Evolutionary conservation across 2,329 filamentous ascomycete genomes (phyloP), one percentile per base, ranked within the genome.

Genomic region (Penicillium sp.): DNA sequence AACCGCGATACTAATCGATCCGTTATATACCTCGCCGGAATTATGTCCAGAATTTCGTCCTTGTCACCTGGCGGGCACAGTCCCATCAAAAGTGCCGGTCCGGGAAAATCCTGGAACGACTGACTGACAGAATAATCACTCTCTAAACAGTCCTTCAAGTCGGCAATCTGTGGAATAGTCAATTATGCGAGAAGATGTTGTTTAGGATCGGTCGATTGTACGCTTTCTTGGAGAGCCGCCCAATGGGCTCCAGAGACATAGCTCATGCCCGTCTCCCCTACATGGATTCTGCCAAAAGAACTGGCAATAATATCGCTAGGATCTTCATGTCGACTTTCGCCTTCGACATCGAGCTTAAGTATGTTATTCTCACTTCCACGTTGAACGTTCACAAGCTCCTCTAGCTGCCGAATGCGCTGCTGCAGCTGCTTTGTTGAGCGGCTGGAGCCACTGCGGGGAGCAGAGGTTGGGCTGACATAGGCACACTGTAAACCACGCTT

Each of bases 201-300:
- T 19, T 9, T 23, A 46, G 31, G 45, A 15, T 15, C 26, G 45
- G n/a, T 26, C n/a, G 26, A 35, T 35, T 21, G 26, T 58, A 58
- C 56, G 38, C 56, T 52, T 30, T 58, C 23, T 35, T 58, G 56
- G 30, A 60, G 49, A 7, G 57, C 49, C 26, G 49, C 47, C 57
- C 57, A 60, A 30, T 60, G 57, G 2, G 50, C 41, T 13, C 57
- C 50, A 11, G 49, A 53, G 29, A 60, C 57, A 41, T 60, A 60
- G 44, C 29, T 60, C 5, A 26, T 54, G 19, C 50, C 49, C 19
- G 38, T 19, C 7, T 49, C 50, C 21, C 44, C 57, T 13, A 60
- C 30, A 8, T 54, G 49, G 17, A 60, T 51, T 17, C 49, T 45
- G 17, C 49, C 57, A 19, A 60, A 29, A 13, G 45, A 48, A 9